These are phyloP conservation scores for Cercospora nicotianae DNA, from an alignment of 2,329 filamentous ascomycete genomes.

Conservation along the genomic window DNA sequence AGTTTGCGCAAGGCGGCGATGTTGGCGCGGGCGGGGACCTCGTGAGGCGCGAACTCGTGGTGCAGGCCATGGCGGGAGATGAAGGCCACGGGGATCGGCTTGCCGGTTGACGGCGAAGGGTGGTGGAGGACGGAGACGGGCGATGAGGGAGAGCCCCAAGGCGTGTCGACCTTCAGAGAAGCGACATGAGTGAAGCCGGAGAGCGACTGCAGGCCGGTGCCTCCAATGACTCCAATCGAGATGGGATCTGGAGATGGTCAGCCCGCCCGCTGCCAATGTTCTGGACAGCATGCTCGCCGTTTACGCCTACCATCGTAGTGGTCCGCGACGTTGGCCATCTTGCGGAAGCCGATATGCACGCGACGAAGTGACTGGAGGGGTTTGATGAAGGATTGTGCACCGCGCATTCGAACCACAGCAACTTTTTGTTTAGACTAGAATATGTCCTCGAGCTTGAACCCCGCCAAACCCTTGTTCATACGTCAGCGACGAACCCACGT, in stretches of 20 bases:
- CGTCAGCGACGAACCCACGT: not conserved
- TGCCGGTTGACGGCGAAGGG: slow-evolving; percentile 66
- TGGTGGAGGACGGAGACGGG: slow-evolving; percentile 87
- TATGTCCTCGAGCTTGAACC: not conserved
- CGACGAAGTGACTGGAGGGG: not conserved
- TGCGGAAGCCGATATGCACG: slow-evolving; percentile 39
- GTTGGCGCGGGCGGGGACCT: slow-evolving; percentile 93
- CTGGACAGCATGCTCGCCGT: not conserved
- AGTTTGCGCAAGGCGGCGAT: slow-evolving; percentile 93
- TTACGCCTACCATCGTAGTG: slow-evolving; percentile 35
- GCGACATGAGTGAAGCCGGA: slow-evolving; percentile 85
- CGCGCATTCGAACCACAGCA: not conserved
- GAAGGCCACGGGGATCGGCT: slow-evolving; percentile 73
- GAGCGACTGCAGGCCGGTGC: slow-evolving; percentile 86
- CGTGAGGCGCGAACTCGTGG: slow-evolving; percentile 89
- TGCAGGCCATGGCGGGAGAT: slow-evolving; percentile 85
- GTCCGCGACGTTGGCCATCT: slow-evolving; percentile 40
- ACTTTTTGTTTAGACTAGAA: not conserved
- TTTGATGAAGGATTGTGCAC: not conserved
- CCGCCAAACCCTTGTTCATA: not conserved
- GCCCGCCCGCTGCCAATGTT: not conserved
- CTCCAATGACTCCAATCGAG: slow-evolving; percentile 57
- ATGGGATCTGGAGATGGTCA: slow-evolving; percentile 44
- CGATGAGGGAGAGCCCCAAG: slow-evolving; percentile 79
- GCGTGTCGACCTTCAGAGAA: slow-evolving; percentile 72